Evolutionary conservation across 805 yeast genomes (phyloP).

Genomic region (Cyberlindnera euphorbiiphila): DNA sequence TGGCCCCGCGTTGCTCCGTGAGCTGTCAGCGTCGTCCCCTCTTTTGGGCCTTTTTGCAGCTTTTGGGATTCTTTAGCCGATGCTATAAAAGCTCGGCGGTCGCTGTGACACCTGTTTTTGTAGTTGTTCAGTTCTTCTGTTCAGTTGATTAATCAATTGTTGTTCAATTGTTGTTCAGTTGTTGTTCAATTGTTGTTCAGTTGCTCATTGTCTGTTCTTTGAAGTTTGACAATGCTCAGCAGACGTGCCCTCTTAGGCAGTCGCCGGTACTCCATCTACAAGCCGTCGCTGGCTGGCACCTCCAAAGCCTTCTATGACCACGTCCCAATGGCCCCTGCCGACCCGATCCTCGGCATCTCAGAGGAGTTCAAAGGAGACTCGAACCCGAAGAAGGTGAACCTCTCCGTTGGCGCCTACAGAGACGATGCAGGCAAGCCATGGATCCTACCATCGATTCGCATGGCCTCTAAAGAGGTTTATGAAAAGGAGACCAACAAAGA

Average conservation of each 20-base stretch:
- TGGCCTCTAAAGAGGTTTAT: conserved; percentile 47
- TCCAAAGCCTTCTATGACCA: conserved; percentile 13
- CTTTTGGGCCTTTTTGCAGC: neutral
- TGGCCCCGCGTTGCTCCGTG: too few species aligned
- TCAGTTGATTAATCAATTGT: too few species aligned
- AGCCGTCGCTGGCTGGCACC: conserved; percentile 2
- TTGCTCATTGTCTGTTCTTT: too few species aligned
- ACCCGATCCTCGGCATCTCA: conserved; percentile 77
- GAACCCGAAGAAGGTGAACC: conserved; percentile 51
- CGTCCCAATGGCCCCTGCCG: conserved; percentile 62
- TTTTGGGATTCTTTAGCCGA: neutral
- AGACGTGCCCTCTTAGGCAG: too few species aligned
- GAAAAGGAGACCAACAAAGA: conserved; percentile 56
- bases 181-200: too few species aligned
- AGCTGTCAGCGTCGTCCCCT: neutral
- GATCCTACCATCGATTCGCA: conserved; percentile 60
- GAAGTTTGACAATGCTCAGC: too few species aligned
- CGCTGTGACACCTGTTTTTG: too few species aligned
- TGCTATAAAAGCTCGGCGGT: too few species aligned
- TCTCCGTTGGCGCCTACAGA: conserved; percentile 72
- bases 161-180: too few species aligned
- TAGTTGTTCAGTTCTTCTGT: too few species aligned
- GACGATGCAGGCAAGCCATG: conserved; percentile 85
- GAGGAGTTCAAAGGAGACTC: conserved; percentile 68
- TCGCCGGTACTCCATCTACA: conserved; percentile 5